Conservation (phyloP, 768 basidiomycete species). For the Glaciozyma antarctica region DNA sequence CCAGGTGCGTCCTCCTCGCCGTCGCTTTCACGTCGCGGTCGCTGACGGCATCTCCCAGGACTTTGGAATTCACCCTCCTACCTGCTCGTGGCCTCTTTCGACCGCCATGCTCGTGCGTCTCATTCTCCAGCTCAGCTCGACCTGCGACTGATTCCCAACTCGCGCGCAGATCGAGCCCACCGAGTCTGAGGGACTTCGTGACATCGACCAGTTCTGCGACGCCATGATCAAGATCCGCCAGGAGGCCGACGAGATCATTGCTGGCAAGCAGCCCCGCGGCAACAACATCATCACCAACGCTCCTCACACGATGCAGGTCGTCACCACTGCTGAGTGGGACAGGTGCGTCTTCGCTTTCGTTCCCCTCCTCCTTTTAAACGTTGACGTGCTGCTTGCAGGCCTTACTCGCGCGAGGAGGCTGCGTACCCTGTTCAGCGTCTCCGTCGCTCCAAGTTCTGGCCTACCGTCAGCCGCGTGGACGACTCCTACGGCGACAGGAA, state of each 20-base stretch:
- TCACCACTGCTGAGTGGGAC: constrained; percentile 76
- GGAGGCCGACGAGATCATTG: constrained; percentile 78
- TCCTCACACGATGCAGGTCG: constrained; percentile 73
- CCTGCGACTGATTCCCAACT: background rate
- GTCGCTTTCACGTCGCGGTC: background rate
- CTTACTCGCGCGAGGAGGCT: constrained; percentile 83
- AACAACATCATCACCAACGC: constrained; percentile 91
- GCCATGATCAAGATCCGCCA: constrained; percentile 94
- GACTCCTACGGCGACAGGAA: constrained; percentile 93
- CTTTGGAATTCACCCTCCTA: constrained; percentile 92
- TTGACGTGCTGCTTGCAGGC: constrained; percentile 44
- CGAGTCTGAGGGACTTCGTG: constrained; percentile 86
- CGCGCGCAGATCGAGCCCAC: constrained; percentile 75
- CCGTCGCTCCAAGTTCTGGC: constrained; percentile 91
- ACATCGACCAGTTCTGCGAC: constrained; percentile 93
- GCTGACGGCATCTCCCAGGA: constrained; percentile 47
- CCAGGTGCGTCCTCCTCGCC: constrained; percentile 48
- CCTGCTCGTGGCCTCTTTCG: constrained; percentile 94
- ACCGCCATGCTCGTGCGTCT: constrained; percentile 63
- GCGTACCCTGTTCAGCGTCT: constrained; percentile 79
- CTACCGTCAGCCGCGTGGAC: constrained; percentile 79
- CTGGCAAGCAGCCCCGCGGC: constrained; percentile 77
- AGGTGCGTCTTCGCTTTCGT: constrained; percentile 46
- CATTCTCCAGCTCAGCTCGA: too few species aligned
- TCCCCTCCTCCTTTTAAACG: background rate